Percentiles rank a stretch among this genome's conserved stretches.
Evolutionary conservation across 2,329 filamentous ascomycete species (phyloP).

Genomic region (Onygena corvina): DNA sequence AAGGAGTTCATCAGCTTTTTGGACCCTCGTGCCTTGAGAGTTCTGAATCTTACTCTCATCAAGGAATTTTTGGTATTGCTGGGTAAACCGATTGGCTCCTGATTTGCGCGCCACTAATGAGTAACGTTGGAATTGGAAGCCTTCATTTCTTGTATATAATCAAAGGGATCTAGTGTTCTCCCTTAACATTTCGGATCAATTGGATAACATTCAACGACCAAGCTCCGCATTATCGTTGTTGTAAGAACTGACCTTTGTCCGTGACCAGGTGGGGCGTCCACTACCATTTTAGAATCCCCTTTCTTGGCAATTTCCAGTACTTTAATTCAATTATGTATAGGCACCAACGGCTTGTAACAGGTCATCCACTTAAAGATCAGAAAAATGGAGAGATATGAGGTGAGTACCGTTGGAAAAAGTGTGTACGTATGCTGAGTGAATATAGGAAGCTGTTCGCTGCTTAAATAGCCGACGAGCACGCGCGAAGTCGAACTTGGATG

Average conservation of each 20-base stretch:
- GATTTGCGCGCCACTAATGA: background rate
- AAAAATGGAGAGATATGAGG: background rate
- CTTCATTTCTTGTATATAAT: conserved; percentile 1
- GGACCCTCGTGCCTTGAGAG: conserved; percentile 8
- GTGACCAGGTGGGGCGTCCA: too few relatives aligned
- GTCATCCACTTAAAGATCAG: background rate
- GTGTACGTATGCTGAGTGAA: background rate
- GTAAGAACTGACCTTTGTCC: too few relatives aligned
- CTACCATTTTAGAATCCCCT: too few relatives aligned
- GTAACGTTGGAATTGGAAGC: background rate
- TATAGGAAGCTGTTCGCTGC: background rate
- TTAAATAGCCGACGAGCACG: conserved; percentile 1
- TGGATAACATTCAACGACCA: too few relatives aligned
- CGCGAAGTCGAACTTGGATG: background rate
- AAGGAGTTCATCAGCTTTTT: conserved; percentile 8
- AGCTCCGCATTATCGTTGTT: too few relatives aligned
- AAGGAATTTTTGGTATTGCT: conserved; percentile 8
- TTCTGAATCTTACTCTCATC: conserved; percentile 9
- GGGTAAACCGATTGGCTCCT: conserved; percentile 8
- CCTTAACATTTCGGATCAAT: too few relatives aligned
- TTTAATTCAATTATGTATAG: too few relatives aligned
- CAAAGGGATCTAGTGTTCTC: too few relatives aligned
- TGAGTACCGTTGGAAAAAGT: background rate
- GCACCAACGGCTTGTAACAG: too few relatives aligned
- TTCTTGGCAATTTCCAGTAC: too few relatives aligned